A percentile compares a stretch with the other conserved stretches of the same genome.
phyloP scores from a whole-genome alignment of 192 early-diverging fungal genomes.

The Coemansia sp. region DNA sequence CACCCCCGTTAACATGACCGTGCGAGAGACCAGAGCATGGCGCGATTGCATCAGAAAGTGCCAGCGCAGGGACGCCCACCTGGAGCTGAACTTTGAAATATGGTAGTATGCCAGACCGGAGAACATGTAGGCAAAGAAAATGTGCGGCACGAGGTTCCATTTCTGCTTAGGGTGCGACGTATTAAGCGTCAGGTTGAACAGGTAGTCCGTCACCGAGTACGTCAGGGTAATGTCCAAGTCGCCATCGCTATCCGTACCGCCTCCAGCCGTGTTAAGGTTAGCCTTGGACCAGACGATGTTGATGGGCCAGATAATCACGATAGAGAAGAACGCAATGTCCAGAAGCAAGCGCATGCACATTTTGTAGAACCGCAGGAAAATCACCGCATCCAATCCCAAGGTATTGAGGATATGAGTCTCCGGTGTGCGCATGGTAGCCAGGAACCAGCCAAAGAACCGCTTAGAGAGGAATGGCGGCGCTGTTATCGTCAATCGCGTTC shows the following conservation, averaged over 20 bases:
- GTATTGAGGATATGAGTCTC: slow-evolving; percentile 55
- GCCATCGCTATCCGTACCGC: not conserved
- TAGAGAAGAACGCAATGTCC: slow-evolving; percentile 41
- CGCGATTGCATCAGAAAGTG: slow-evolving; percentile 54
- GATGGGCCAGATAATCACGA: slow-evolving; percentile 49
- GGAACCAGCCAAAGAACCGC: slow-evolving; percentile 51
- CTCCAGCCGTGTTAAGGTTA: slow-evolving; percentile 25
- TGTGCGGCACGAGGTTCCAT: slow-evolving; percentile 48
- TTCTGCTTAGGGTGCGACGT: slow-evolving; percentile 35
- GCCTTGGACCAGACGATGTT: slow-evolving; percentile 49
- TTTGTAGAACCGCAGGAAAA: slow-evolving; percentile 55
- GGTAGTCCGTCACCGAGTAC: slow-evolving; percentile 47
- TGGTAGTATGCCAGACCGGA: slow-evolving; percentile 54
- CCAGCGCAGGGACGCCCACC: slow-evolving; percentile 55
- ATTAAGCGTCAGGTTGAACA: slow-evolving; percentile 50
- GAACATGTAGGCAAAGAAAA: slow-evolving; percentile 52
- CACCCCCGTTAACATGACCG: slow-evolving; percentile 69
- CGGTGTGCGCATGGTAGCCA: slow-evolving; percentile 48
- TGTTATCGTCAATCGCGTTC: slow-evolving; percentile 48
- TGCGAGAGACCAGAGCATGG: slow-evolving; percentile 56
- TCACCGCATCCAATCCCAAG: slow-evolving; percentile 51
- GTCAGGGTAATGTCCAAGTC: slow-evolving; percentile 15
- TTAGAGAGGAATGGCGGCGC: slow-evolving; percentile 41
- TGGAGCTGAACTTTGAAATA: slow-evolving; percentile 48
- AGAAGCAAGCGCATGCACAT: slow-evolving; percentile 50